Conservation (phyloP, 352 stramenopile genomes). For the Phytopythium oedochilum region DNA sequence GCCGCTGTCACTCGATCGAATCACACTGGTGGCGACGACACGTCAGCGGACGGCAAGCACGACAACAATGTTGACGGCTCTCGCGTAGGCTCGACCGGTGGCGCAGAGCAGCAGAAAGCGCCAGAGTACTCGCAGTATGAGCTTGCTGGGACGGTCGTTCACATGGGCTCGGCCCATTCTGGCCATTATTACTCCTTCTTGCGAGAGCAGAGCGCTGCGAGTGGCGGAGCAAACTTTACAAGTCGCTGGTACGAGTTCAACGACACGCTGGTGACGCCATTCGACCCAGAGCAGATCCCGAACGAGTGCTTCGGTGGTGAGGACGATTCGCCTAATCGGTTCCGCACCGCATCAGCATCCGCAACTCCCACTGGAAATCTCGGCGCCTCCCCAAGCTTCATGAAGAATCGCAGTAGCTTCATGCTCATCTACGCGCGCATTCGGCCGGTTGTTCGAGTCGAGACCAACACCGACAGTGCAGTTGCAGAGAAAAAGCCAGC, state of each 20-base stretch:
- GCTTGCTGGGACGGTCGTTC: conserved; percentile 82
- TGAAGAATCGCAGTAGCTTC: conserved; percentile 86
- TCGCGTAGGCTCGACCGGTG: conserved; percentile 1
- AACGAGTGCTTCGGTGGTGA: conserved; percentile 71
- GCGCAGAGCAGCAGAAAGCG: conserved; percentile 27
- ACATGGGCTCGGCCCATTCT: conserved; percentile 84
- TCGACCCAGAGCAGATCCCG: conserved; percentile 62
- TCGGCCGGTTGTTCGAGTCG: conserved; percentile 29
- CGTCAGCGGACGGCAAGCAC: conserved; percentile 2
- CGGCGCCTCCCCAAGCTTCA: conserved; percentile 20
- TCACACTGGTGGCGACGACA: neutral
- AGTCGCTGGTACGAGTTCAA: conserved; percentile 86
- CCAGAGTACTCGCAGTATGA: conserved; percentile 87
- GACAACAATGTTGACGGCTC: conserved; percentile 5
- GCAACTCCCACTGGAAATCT: conserved; percentile 3
- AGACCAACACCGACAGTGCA: neutral
- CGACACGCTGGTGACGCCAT: conserved; percentile 77
- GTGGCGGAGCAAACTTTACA: conserved; percentile 8
- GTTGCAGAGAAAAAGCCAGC: neutral
- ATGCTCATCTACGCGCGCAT: conserved; percentile 83
- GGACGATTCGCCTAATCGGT: conserved; percentile 22
- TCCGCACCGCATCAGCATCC: conserved; percentile 11
- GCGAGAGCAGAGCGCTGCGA: conserved; percentile 31
- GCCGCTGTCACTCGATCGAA: conserved; percentile 17
- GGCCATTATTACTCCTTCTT: conserved; percentile 91